Base-by-base conservation (phyloP, 371 early-diverging fungal genomes). In the Parasitella parasitica region DNA sequence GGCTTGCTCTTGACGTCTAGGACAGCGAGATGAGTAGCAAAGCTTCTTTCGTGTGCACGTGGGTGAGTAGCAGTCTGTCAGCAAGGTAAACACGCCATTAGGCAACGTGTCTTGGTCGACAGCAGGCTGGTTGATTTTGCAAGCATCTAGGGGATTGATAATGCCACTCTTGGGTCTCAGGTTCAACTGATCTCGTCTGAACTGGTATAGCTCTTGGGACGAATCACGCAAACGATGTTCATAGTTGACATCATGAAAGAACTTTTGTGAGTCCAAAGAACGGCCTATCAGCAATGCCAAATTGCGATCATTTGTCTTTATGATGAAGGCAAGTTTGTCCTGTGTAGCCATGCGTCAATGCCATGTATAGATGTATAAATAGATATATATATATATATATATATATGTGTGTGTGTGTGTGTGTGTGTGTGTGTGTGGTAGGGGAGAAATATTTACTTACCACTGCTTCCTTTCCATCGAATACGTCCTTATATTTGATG, bases 171-270 rank as follows among this genome's bases (percentile, higher is more conserved):
- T 50, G 27, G 64, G 61, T 32, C 61, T 43, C 24, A 63, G 13
- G 34, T 70, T 63, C 28, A 78, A 46, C 32, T 73, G 76, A 34
- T 82, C 34, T 46, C 79, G 79, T 50, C 78, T 78, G 67, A 95
- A 92, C 48, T 85, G 82, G 66, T 94, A 96, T 2, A 96, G 66
- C 58, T 95, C 94, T 58, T 84, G 72, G 4, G 80, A 63, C 32
- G 85, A 88, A 62, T 95, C 96, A n/a, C 91, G 86, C 57, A 95
- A 83, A 4, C 89, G 82, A 72, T 89, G 90, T 39, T 88, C 89
- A 65, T 91, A 94, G 13, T 86, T 89, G 22, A 94, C 94, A 75
- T 96, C 94, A 64, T 94, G 91, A 67, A 96, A 93, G 63, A 95
- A 88, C 50, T 82, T 86, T 71, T 96, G 96, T 9, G 90, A 82